Base-by-base conservation (phyloP, 208 protist genomes). In the Sergeia podlipaevii region DNA sequence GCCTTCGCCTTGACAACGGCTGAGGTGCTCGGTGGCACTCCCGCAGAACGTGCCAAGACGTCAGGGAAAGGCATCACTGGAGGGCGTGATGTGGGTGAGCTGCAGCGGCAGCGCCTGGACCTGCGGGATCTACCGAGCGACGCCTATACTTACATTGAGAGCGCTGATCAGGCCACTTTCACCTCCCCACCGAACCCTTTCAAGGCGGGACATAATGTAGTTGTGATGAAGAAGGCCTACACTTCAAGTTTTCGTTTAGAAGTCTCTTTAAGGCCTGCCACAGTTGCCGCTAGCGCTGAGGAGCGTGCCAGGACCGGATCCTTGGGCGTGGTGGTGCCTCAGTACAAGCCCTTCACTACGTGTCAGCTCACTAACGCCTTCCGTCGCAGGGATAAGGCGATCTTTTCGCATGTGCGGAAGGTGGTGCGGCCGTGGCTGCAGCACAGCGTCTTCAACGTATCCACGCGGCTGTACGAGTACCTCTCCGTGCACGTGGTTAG, bases 311-410 rank as follows among this genome's bases (percentile, higher is more conserved):
- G n/a, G 43, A 21, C 11, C 23, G 45, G 47, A 24, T 30, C n/a
- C 20, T 57, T 60, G 32, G 48, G 49, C n/a, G 28, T 42, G 4
- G 61, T 76, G 27, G 48, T 65, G 27, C 58, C 72, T 11, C 59
- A 39, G 38, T 83, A 80, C 60, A 67, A 72, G 43, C 53, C 66
- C 8, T 52, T 93, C 3, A 66, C 71, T 23, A 77, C 74, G 15
- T 93, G 86, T 55, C 86, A 93, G 62, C 70, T 89, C 49, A 86
- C 76, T 30, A 93, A 93, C 61, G 46, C 58, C 17, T 88, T 93
- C 51, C 77, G 85, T 24, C 60, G 59, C 20, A 71, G 85, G 21
- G 68, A 84, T 27, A 93, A 93, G 66, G 66, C 66, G 11, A 72
- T 89, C 32, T 23, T 60, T 42, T 34, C 44, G 41, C 80, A 82